Evolutionary conservation across 164 flowering plant species (phyloP), one percentile per base, ranked within the genome.

Genomic region (Magnolia changhungtana): DNA sequence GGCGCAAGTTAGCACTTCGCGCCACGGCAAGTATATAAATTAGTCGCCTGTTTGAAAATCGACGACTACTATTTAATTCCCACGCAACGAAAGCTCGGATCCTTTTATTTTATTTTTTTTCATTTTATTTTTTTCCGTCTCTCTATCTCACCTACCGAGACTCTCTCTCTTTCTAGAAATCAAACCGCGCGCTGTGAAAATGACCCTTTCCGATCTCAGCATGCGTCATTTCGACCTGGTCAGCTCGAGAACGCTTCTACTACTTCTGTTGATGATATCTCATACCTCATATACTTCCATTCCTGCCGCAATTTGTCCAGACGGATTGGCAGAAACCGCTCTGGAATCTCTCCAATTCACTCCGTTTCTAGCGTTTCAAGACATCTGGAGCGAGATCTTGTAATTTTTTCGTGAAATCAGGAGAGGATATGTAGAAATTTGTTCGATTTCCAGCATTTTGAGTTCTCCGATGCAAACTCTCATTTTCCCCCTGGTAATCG

Each of bases 191-290:
- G 0, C 16, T 16, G 61, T 55, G 61, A 50, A 70, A n/a, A 70
- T 70, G 72, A n/a, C 72, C 1, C 49, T 68, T 68, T 70, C 24
- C 16, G 58, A 50, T 50, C 58, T 50, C 72, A 19, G 72, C 72
- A 50, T 10, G 13, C 58, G 72, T 70, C 72, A 70, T 49, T 3
- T n/a, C 72, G 72, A 70, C 72, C 72, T n/a, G 72, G 72, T 70
- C 72, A 50, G 50, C 13, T 29, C 50, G 51, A 29, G 71, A 31
- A 7, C 13, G n/a, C 50, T 29, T 16, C 72, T 19, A 37, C 72
- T 50, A 6, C 58, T 8, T 3, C 52, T 69, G 16, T 4, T 67
- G 55, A 16, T 50, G 3, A 19, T 16, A 6, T 37, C 8, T 8
- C 59, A 19, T 19, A 4, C 1, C 23, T 19, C 24, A 18, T 18